Evolutionary conservation across 148 eudicot species (phyloP).

Genomic region (Fagopyrum esculentum): DNA sequence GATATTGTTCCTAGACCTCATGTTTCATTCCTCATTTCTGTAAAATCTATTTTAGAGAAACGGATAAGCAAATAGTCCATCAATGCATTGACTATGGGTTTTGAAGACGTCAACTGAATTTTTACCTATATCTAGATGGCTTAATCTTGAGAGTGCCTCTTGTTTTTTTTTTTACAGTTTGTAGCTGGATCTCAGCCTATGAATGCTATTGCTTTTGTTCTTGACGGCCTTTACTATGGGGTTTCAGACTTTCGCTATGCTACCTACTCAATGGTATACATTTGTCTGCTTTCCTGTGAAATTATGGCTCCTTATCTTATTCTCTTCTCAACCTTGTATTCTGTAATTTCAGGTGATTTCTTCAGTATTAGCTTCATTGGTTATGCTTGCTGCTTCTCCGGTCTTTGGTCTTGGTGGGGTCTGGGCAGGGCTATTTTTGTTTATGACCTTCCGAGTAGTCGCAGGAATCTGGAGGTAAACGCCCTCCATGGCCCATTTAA

Average conservation of each 20-base stretch:
- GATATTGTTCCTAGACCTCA: slow-evolving; percentile 11
- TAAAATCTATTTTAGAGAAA: background rate
- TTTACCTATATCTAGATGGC: background rate
- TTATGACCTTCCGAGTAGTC: slow-evolving; percentile 80
- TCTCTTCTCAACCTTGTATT: slow-evolving; percentile 4
- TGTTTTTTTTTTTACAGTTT: slow-evolving; percentile 37
- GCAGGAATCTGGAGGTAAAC: slow-evolving; percentile 84
- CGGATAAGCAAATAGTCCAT: too few species aligned
- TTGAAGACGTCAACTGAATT: background rate
- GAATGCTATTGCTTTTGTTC: slow-evolving; percentile 89
- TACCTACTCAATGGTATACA: slow-evolving; percentile 79
- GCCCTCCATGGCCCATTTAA: background rate
- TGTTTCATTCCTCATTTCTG: background rate
- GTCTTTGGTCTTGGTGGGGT: slow-evolving; percentile 68
- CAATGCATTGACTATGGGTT: background rate
- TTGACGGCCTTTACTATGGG: slow-evolving; percentile 95
- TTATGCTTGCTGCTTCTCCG: slow-evolving; percentile 60
- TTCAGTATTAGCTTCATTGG: slow-evolving; percentile 53
- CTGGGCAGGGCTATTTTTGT: slow-evolving; percentile 82
- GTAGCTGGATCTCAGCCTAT: slow-evolving; percentile 93
- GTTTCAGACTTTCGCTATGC: slow-evolving; percentile 90
- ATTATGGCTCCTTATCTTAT: background rate
- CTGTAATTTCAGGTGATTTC: slow-evolving; percentile 47
- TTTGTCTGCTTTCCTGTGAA: background rate
- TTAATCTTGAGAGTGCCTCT: background rate